phyloP scores from a whole-genome alignment of 768 basidiomycete genomes.

The Amanita muscaria region DNA sequence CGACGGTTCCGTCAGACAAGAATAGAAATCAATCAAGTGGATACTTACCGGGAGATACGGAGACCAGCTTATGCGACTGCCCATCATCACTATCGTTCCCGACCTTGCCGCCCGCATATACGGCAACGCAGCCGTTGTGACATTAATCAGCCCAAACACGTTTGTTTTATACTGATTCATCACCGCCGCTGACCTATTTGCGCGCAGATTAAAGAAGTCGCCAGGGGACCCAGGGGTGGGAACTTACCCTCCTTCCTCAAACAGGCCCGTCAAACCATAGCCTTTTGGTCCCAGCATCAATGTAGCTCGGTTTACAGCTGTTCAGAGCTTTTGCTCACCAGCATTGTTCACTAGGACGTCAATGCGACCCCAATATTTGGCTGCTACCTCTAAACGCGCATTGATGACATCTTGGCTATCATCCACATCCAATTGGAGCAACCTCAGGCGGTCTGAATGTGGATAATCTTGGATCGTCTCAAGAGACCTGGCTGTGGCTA shows the following conservation, averaged over 20 bases:
- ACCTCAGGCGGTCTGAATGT: conserved; percentile 28
- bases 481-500: conserved; percentile 44
- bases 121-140: conserved; percentile 45
- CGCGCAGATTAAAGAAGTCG: too few relatives aligned
- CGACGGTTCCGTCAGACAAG: background rate
- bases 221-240: too few relatives aligned
- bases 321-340: conserved; percentile 21
- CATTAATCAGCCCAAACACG: conserved; percentile 43
- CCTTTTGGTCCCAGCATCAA: conserved; percentile 17
- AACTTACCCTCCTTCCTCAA: conserved; percentile 50
- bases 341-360: conserved; percentile 63
- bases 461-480: conserved; percentile 29
- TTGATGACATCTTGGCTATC: conserved; percentile 33
- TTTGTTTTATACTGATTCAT: conserved; percentile 37
- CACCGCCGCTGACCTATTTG: background rate
- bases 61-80: conserved; percentile 46
- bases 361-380: conserved; percentile 39
- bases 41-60: conserved; percentile 32
- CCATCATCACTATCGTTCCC: conserved; percentile 42
- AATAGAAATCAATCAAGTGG: background rate
- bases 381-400: conserved; percentile 32
- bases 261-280: conserved; percentile 29
- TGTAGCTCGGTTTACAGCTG: background rate
- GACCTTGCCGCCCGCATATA: conserved; percentile 37
- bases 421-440: conserved; percentile 44